These are phyloP conservation scores for Pyrrhoderma lamaoense DNA, from an alignment of 1,284 basidiomycete genomes.

Conservation along the genomic window DNA sequence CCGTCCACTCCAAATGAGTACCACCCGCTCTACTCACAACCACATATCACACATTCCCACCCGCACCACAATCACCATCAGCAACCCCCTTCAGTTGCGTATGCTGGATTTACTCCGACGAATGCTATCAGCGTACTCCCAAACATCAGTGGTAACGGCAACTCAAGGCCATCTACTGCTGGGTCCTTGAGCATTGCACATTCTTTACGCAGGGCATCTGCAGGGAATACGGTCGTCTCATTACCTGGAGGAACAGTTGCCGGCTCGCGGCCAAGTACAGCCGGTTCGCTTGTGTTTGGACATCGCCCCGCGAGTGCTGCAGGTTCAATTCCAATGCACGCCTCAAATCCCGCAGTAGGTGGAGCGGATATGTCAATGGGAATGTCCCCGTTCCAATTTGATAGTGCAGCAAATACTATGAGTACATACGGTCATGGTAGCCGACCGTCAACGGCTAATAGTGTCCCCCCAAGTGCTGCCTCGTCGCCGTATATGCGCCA, in stretches of 20 bases:
- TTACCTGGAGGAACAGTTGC: no score
- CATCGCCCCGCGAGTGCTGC: slow-evolving; percentile 12
- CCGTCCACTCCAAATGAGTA: slow-evolving; percentile 13
- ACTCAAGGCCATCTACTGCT: slow-evolving; percentile 15
- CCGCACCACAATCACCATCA: slow-evolving; percentile 3
- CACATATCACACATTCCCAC: slow-evolving; percentile 2
- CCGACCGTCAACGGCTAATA: slow-evolving; percentile 15
- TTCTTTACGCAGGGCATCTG: slow-evolving; percentile 10
- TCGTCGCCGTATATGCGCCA: slow-evolving; percentile 14
- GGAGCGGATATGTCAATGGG: background rate
- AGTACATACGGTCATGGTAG: slow-evolving; percentile 3
- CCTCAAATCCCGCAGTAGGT: background rate
- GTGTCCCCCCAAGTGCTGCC: background rate
- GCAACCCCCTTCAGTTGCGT: slow-evolving; percentile 1
- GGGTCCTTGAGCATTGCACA: slow-evolving; percentile 11
- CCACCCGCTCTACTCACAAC: background rate
- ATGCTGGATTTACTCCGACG: slow-evolving; percentile 5
- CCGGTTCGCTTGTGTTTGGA: background rate
- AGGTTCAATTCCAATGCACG: background rate
- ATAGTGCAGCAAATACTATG: slow-evolving; percentile 3
- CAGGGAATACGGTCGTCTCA: background rate
- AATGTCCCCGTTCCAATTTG: slow-evolving; percentile 12
- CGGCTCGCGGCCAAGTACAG: slow-evolving; percentile 13
- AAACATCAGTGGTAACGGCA: slow-evolving; percentile 4
- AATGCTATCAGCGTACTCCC: slow-evolving; percentile 7